Evolutionary conservation across 1,284 basidiomycete species (phyloP).

Genomic region (Hymenochaete sp.): DNA sequence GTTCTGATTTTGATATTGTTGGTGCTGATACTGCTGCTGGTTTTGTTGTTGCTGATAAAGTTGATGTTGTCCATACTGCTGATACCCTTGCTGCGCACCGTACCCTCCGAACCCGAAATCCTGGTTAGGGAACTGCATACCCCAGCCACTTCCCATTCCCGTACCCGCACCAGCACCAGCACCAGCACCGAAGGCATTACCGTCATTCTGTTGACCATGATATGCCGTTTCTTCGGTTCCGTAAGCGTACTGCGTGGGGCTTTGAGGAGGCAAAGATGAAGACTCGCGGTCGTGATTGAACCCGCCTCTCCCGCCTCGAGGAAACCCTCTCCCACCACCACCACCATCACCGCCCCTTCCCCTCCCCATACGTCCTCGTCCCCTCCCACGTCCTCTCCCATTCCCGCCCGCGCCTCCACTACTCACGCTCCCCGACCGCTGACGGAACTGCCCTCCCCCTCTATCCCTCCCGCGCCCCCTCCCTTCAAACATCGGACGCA

Average conservation of each 20-base stretch:
- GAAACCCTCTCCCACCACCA: too few species aligned
- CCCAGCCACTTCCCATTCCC: too few species aligned
- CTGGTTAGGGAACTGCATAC: slow-evolving; percentile 16
- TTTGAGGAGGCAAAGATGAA: too few species aligned
- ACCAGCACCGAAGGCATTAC: too few species aligned
- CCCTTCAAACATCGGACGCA: background rate
- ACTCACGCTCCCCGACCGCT: slow-evolving; percentile 27
- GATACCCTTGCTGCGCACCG: too few species aligned
- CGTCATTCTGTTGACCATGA: too few species aligned
- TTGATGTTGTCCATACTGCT: slow-evolving; percentile 14
- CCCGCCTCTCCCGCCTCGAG: too few species aligned
- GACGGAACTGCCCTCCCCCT: background rate
- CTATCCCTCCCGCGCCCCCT: background rate
- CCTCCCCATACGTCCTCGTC: slow-evolving; percentile 18
- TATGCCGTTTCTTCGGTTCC: too few species aligned
- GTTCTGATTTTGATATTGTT: slow-evolving; percentile 28
- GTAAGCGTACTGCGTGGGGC: too few species aligned
- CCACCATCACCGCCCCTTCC: slow-evolving; percentile 4
- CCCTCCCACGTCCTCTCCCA: slow-evolving; percentile 12
- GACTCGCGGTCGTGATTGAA: too few species aligned
- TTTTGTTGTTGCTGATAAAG: slow-evolving; percentile 13
- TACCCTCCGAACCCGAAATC: too few species aligned
- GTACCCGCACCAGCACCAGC: too few species aligned
- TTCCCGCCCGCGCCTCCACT: slow-evolving; percentile 24
- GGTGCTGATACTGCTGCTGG: slow-evolving; percentile 18